Percentiles rank a stretch among this genome's conserved stretches.
phyloP scores from a whole-genome alignment of 495 filamentous ascomycete species.

The Trichoderma reesei region DNA sequence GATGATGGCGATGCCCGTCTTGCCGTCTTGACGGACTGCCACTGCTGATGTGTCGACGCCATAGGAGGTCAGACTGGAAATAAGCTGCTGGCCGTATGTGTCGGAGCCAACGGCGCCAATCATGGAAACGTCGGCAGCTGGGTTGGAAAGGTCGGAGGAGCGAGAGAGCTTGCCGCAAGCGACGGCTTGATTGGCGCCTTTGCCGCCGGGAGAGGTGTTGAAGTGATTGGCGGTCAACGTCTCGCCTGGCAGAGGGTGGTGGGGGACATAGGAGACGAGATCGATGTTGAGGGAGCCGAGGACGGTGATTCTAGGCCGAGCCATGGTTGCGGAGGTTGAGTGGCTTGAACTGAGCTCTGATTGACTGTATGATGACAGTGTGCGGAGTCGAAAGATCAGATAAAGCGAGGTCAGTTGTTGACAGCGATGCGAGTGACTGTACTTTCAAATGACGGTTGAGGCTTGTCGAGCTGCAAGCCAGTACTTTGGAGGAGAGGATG shows the following conservation, averaged over 20 bases:
- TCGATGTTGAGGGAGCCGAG: slow-evolving; percentile 93
- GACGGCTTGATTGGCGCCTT: slow-evolving; percentile 93
- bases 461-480: too few species aligned
- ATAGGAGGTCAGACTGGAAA: slow-evolving; percentile 40
- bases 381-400: too few species aligned
- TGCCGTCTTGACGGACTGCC: slow-evolving; percentile 33
- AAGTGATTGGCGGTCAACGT: slow-evolving; percentile 76
- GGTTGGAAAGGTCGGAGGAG: slow-evolving; percentile 19
- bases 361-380: too few species aligned
- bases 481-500: not conserved
- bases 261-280: slow-evolving; percentile 75
- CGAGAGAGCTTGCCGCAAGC: slow-evolving; percentile 50
- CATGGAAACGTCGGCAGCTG: slow-evolving; percentile 60
- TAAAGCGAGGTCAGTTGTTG: not conserved
- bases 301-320: slow-evolving; percentile 48
- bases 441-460: too few species aligned
- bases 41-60: slow-evolving; percentile 56
- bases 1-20: slow-evolving; percentile 75
- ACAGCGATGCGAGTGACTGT: not conserved
- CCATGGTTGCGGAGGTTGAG: not conserved
- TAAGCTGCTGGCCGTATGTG: slow-evolving; percentile 46
- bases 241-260: slow-evolving; percentile 74
- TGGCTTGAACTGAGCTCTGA: too few species aligned
- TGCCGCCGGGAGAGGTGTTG: slow-evolving; percentile 74
- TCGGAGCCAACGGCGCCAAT: slow-evolving; percentile 73